Base-by-base conservation (phyloP, 1,284 basidiomycete genomes). In the Papiliotrema flavescens region DNA sequence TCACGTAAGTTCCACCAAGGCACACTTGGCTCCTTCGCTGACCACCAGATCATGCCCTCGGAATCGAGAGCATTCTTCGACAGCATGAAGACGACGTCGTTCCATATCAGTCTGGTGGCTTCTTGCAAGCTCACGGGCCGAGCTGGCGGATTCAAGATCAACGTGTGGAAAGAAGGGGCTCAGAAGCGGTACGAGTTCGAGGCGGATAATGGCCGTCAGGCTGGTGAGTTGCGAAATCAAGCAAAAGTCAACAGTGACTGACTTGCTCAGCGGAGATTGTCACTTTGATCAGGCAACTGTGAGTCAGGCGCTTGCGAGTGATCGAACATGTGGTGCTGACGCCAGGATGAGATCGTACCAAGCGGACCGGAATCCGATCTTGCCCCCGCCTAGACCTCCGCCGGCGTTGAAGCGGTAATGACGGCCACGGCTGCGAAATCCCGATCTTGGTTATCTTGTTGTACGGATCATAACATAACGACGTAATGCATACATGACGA, bases 101-200 rank as follows among this genome's bases (percentile, higher is more conserved):
- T 93, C 75, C 93, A 97, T 71, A 87, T 98, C 68, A 89, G 89
- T 66, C 86, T 85, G 57, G 86, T 99, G 39, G 82, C 85, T 17
- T 84, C 85, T 34, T 91, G 89, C 71, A 89, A 90, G 63, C 86
- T 93, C 66, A 88, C 87, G 0, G 83, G 85, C 43, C 90, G 94
- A 71, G 84, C 85, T 4, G 82, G 86, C 2, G 84, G 84, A 23
- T 95, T 99, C 83, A 96, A 96, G 79, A 78, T 91, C 23, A 80
- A 88, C 40, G 85, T 90, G 3, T 81, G 81, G 67, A 78, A 85
- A 41, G 85, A 87, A 46, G 81, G 83, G 11, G 82, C 84, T 34
- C 77, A 80, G 56, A 99, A 98, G 80, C 82, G 94, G 34, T 98
- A 98, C 71, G 95, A 98, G 68, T 97, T 98, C 71, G 96, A 99